Conservation (phyloP, 2,329 filamentous ascomycete genomes). For the Fusarium sp. region DNA sequence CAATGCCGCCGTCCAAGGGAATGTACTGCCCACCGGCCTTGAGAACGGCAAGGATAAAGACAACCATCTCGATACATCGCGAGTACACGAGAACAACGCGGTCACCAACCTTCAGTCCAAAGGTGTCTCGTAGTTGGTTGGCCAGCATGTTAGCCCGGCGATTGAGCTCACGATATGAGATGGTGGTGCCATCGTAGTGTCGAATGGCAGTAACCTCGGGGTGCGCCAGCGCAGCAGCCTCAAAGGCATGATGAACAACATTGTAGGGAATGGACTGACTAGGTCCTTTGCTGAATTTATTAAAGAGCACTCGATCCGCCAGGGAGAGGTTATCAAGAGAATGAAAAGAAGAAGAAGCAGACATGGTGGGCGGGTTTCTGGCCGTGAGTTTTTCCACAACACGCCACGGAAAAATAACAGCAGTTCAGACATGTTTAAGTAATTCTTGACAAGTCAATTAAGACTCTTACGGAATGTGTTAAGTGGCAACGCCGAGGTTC, state of each 20-base stretch:
- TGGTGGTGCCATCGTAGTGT: conserved; percentile 31
- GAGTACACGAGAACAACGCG: conserved; percentile 35
- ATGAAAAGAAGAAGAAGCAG: conserved; percentile 17
- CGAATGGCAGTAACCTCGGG: conserved; percentile 20
- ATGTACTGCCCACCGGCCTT: conserved; percentile 32
- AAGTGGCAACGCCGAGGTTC: not conserved
- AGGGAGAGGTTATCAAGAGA: conserved; percentile 26
- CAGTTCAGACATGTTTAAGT: not conserved
- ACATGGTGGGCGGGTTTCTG: conserved; percentile 9
- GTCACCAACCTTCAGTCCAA: conserved; percentile 19
- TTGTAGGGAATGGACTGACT: conserved; percentile 18
- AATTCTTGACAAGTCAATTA: not conserved
- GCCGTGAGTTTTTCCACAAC: not conserved
- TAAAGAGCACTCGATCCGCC: conserved; percentile 29
- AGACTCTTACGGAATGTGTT: not conserved
- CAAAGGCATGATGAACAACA: conserved; percentile 30
- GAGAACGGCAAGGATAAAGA: conserved; percentile 31
- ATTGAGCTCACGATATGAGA: conserved; percentile 29
- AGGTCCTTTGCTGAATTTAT: conserved; percentile 24
- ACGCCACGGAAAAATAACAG: not conserved
- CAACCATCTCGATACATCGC: conserved; percentile 31
- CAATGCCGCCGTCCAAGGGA: conserved; percentile 27
- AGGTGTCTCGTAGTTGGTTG: conserved; percentile 19
- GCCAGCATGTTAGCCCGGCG: conserved; percentile 31
- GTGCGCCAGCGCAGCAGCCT: conserved; percentile 32